Base-by-base conservation (phyloP, 371 early-diverging fungal genomes). In the Mucor irregularis region DNA sequence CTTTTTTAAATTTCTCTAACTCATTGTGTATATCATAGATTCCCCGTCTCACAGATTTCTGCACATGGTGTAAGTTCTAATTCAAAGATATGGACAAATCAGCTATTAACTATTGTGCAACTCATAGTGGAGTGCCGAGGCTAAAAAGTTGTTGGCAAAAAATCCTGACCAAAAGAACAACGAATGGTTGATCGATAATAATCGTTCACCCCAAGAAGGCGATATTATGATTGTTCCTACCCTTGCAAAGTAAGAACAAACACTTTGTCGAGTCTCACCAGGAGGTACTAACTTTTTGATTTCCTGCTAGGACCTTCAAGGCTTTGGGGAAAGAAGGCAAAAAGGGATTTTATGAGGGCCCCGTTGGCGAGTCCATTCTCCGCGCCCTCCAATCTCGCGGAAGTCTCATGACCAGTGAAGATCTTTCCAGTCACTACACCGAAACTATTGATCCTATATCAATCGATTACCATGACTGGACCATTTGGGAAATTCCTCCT, bases 331-430 rank as follows among this genome's bases (percentile, higher is more conserved):
- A 66, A 24, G 49, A 88, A 1, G 95, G 94, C 5, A 80, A 83
- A 53, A 66, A 65, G 9, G 90, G 85, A 1, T 95, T 95, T 66
- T 95, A 96, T 60, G 61, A 71, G 26, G 95, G 96, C n/a, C 70
- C 75, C 13, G 79, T 94, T 13, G 93, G 90, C 11, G 69, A 89
- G 29, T 71, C 81, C 0, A 90, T 97, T 33, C 80, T 94, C 2
- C 58, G 83, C n/a, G 66, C 81, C 7, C 60, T 91, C 13, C 61
- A 67, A 16, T 56, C 64, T 4, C 69, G 73, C 9, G 94, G 94
- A n/a, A 89, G 95, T n/a, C 42, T 83, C 9, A 66, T 94, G 81
- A 81, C 82, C 5, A 69, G 83, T 37, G 83, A 85, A 13, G 96
- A 96, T 58, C 73, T 96, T 40, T 64, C 64, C n/a, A 28, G 58